Conservation (phyloP, 2,329 filamentous ascomycete species). For the Ascochyta pisi region DNA sequence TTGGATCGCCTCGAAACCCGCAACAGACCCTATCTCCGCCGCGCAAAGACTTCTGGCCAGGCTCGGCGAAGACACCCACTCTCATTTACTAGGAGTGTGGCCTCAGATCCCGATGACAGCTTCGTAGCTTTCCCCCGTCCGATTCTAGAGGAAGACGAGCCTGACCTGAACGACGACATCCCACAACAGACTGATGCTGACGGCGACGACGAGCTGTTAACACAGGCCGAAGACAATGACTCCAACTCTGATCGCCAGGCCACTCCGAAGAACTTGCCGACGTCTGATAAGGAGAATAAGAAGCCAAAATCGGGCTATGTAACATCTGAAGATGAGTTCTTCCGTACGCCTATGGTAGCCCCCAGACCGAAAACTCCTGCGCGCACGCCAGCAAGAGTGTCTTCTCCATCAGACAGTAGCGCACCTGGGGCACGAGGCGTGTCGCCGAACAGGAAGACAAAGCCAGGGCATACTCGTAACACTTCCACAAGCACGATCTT, state of each 20-base stretch:
- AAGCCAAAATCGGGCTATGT: conserved; percentile 35
- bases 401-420: conserved; percentile 42
- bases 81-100: conserved; percentile 59
- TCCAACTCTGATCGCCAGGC: conserved; percentile 37
- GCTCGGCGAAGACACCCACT: conserved; percentile 56
- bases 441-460: conserved; percentile 40
- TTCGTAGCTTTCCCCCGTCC: conserved; percentile 41
- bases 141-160: conserved; percentile 56
- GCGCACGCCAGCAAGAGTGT: conserved; percentile 28
- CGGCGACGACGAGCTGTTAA: conserved; percentile 88
- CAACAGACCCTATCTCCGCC: conserved; percentile 60
- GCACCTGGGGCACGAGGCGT: conserved; percentile 41
- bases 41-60: conserved; percentile 53
- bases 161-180: conserved; percentile 50
- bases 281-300: conserved; percentile 37
- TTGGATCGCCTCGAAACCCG: conserved; percentile 64
- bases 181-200: conserved; percentile 78
- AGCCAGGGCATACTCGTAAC: conserved; percentile 70
- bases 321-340: conserved; percentile 52
- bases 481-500: conserved; percentile 83
- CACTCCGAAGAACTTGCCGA: conserved; percentile 24
- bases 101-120: conserved; percentile 62
- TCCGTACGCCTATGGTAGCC: conserved; percentile 52
- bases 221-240: conserved; percentile 67
- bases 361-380: conserved; percentile 35